These are phyloP conservation scores for Tolypocladium amazonense DNA, from an alignment of 2,329 filamentous ascomycete genomes.

Conservation along the genomic window DNA sequence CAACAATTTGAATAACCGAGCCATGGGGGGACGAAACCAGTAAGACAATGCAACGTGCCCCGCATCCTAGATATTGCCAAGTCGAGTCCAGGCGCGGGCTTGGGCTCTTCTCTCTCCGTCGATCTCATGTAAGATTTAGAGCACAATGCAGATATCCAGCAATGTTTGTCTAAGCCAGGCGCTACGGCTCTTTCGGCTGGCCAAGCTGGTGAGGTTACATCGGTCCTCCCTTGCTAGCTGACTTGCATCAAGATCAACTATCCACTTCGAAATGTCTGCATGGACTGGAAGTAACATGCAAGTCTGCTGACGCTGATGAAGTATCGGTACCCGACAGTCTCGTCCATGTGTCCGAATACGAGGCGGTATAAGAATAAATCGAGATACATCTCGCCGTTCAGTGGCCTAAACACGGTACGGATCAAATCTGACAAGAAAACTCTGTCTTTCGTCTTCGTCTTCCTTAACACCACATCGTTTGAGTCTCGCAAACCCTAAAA, in stretches of 20 bases:
- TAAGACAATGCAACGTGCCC: background rate
- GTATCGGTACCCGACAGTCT: background rate
- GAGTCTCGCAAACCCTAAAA: background rate
- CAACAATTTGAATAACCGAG: background rate
- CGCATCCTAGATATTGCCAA: background rate
- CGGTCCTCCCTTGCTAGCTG: background rate
- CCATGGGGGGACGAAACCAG: too few species aligned
- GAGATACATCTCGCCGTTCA: background rate
- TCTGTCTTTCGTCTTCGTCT: background rate
- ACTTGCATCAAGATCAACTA: background rate
- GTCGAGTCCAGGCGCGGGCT: background rate
- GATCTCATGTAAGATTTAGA: background rate
- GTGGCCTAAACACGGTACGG: background rate
- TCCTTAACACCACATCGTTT: background rate
- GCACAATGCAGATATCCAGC: background rate
- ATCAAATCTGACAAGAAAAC: background rate
- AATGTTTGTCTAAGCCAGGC: background rate
- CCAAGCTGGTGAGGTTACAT: background rate
- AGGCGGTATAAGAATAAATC: background rate
- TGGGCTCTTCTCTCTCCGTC: background rate
- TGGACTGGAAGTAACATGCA: background rate
- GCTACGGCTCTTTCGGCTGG: background rate
- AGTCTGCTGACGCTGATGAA: background rate
- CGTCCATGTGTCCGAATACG: background rate
- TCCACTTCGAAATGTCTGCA: background rate